Evolutionary conservation across 2,329 filamentous ascomycete species (phyloP), one percentile per base, ranked within the genome.

Genomic region (Verticillium klebahnii): DNA sequence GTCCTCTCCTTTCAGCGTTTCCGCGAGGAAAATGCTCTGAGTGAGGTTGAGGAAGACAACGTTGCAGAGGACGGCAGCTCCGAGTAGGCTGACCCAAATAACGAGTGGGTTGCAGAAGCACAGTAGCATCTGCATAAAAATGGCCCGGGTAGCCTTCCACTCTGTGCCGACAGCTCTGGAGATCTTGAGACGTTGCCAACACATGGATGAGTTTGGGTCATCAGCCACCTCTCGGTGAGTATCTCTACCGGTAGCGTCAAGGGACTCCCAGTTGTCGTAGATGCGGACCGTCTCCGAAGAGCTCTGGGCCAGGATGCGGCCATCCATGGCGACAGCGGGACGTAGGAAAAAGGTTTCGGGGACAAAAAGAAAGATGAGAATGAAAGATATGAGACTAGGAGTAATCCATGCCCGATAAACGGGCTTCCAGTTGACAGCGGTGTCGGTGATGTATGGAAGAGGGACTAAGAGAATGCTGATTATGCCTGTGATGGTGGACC

Each of bases 321-420:
- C 77, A 62, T 78, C 72, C 50, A 77, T 77, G 6, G 77, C 75
- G 9, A 79, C 70, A 0, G 72, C 72, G 0, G 76, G 76, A 1
- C 77, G 71, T 58, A 75, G 69, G 67, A 77, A 79, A 64, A 74
- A 78, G 1, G 74, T 78, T 56, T 78, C 76, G 0, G 74, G 74
- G 25, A 68, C 72, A 14, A 73, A 69, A 25, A 74, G 63, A 34
- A 74, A 70, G 1, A 68, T 67, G 2, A 73, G 60, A 1, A 74
- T 2, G 23, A 75, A 64, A 0, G 73, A 61, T 4, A 71, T 36
- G 1, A 64, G 36, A 7, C 68, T 63, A 2, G 70, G 69, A 6
- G 70, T 65, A 1, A 68, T 61, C 73, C 72, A 74, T 17, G 62
- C 63, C 23, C 66, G 65, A 64, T 76, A 78, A 59, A 74, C 72